phyloP scores from a whole-genome alignment of 1,139 yeast species.

The Sugiyamaella japonica region DNA sequence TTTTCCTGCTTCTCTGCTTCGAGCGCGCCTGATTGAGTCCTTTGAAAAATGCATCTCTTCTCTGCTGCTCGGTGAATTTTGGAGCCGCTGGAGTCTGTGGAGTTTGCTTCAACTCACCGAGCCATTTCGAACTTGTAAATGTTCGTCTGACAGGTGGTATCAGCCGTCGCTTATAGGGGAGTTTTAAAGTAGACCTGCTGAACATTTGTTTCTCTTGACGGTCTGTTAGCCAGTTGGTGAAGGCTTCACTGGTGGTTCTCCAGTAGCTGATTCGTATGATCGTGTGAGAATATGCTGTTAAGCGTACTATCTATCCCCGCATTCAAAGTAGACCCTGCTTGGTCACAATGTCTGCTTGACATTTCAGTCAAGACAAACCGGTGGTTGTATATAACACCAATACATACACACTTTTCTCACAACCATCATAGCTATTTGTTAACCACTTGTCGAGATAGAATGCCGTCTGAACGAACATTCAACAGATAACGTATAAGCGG shows the following conservation, averaged over 20 bases:
- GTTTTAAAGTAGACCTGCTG: background rate
- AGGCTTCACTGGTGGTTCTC: too few relatives aligned
- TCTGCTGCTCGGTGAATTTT: constrained; percentile 23
- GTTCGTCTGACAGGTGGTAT: background rate
- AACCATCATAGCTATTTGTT: too few relatives aligned
- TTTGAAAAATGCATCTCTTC: constrained; percentile 29
- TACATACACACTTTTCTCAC: too few relatives aligned
- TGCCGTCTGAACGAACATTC: too few relatives aligned
- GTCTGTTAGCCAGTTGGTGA: too few relatives aligned
- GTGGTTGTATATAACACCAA: too few relatives aligned
- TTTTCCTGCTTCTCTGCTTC: constrained; percentile 38
- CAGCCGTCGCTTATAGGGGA: background rate
- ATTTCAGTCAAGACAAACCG: too few relatives aligned
- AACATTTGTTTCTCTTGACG: background rate
- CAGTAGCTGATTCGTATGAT: background rate
- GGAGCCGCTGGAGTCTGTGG: background rate
- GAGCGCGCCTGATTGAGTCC: constrained; percentile 39
- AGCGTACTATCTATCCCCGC: background rate
- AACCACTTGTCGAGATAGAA: too few relatives aligned
- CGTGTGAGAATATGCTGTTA: background rate
- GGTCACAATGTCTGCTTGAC: too few relatives aligned
- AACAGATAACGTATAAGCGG: background rate
- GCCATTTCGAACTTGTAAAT: background rate
- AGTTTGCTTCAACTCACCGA: background rate
- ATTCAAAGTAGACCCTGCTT: background rate